These are phyloP conservation scores for Tolypocladium ophioglossoides DNA, from an alignment of 2,329 filamentous ascomycete genomes.

Conservation along the genomic window DNA sequence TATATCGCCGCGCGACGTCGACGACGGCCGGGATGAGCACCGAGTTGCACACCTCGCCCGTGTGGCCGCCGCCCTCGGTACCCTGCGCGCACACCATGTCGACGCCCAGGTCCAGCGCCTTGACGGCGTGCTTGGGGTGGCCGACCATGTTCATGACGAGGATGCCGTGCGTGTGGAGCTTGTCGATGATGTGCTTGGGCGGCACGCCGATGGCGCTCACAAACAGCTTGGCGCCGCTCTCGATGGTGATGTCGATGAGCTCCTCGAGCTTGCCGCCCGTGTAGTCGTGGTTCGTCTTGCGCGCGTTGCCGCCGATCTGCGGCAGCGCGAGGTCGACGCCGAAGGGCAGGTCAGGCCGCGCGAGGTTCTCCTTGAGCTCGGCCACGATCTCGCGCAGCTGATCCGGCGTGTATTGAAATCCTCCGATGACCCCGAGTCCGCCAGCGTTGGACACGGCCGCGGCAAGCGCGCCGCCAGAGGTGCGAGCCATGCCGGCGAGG, in stretches of 20 bases:
- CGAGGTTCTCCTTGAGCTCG: constrained; percentile 71
- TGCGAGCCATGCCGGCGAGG: constrained; percentile 88
- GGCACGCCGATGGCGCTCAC: constrained; percentile 85
- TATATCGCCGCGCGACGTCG: constrained; percentile 67
- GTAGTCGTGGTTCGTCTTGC: constrained; percentile 94
- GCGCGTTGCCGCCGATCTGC: constrained; percentile 72
- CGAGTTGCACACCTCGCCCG: constrained; percentile 75
- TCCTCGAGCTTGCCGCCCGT: constrained; percentile 81
- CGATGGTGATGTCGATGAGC: constrained; percentile 76
- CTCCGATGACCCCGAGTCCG: constrained; percentile 67
- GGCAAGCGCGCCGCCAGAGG: constrained; percentile 66
- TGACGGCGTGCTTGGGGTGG: constrained; percentile 80
- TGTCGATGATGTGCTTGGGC: constrained; percentile 59
- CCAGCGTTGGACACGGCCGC: constrained; percentile 85
- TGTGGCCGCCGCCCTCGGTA: constrained; percentile 88
- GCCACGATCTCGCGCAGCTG: constrained; percentile 73
- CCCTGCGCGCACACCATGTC: constrained; percentile 91
- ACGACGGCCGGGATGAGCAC: constrained; percentile 81
- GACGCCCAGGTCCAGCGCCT: constrained; percentile 76
- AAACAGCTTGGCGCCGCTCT: constrained; percentile 75
- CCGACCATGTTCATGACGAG: constrained; percentile 97
- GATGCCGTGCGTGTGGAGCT: constrained; percentile 69
- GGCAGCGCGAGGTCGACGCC: constrained; percentile 87
- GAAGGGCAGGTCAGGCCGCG: constrained; percentile 62
- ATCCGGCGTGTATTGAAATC: constrained; percentile 59